Evolutionary conservation across 2,329 filamentous ascomycete species (phyloP), one percentile per base, ranked within the genome.

Genomic region (Arthrobotrys conoides): DNA sequence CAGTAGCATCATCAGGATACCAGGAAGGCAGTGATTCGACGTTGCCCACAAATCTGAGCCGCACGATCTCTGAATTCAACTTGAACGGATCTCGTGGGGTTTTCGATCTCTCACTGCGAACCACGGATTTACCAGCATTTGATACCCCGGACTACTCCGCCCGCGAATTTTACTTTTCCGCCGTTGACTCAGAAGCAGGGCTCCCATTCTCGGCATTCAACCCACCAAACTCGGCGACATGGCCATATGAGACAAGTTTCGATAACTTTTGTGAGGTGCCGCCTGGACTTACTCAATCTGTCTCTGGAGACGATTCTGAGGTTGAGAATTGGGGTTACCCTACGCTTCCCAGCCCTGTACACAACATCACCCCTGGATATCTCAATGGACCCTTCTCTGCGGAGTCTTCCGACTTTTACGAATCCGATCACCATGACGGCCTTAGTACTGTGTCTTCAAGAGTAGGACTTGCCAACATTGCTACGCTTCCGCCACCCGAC

Each of bases 221-320:
- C 69, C 84, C 16, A 85, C 87, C 12, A 88, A 88, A 8, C 87
- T 87, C 82, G 88, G 89, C 82, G 87, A 88, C 83, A 87, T 90
- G 83, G 85, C 88, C 18, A 84, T 78, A 78, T 85, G 46, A 84
- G 86, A 27, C 87, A 87, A 82, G 88, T 88, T 82, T 80, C 46
- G 80, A 81, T 33, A 75, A 71, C 57, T 76, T 69, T 64, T 81
- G 67, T 80, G 81, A 66, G 80, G 80, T 61, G 64, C 81, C 57
- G 71, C 80, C 87, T 86, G n/a, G 88, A 89, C 82, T 88, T 87
- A 80, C 86, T 87, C 30, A 85, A 87, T 89, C 89, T 9, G 91
- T 89, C 8, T 91, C 90, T 12, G 90, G 90, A 41, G 90, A 91
- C 77, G 89, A 91, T 8, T 91, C 90, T 9, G 90, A 91, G 82